Percentiles rank a stretch among this genome's conserved stretches.
Evolutionary conservation across 2,329 filamentous ascomycete genomes (phyloP).

Genomic region (Cordyceps farinosa): DNA sequence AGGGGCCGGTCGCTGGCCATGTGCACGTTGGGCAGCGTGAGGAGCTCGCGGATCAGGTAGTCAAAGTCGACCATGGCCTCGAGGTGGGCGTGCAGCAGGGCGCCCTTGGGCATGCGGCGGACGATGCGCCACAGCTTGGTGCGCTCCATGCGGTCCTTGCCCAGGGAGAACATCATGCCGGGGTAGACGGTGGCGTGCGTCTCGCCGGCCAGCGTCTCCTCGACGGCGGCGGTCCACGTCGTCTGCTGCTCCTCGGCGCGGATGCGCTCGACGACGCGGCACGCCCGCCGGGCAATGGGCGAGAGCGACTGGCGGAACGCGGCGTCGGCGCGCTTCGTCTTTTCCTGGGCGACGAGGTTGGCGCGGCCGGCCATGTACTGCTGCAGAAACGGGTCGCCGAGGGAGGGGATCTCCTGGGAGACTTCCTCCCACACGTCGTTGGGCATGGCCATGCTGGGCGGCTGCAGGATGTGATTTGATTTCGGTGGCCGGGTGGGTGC

Average conservation of each 20-base stretch:
- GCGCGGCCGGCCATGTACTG: slow-evolving; percentile 75
- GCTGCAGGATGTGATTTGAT: neutral
- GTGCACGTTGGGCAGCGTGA: slow-evolving; percentile 71
- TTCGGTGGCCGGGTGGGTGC: neutral
- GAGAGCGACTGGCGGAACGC: slow-evolving; percentile 72
- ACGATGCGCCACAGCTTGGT: slow-evolving; percentile 85
- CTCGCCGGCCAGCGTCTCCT: slow-evolving; percentile 64
- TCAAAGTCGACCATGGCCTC: slow-evolving; percentile 89
- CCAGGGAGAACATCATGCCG: slow-evolving; percentile 90
- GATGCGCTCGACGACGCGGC: slow-evolving; percentile 75
- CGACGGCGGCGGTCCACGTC: slow-evolving; percentile 71
- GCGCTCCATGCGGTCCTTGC: slow-evolving; percentile 79
- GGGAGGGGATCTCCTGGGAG: slow-evolving; percentile 51
- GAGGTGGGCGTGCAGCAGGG: slow-evolving; percentile 80
- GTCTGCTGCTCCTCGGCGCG: slow-evolving; percentile 71
- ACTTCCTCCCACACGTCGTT: slow-evolving; percentile 60
- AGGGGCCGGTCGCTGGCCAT: slow-evolving; percentile 61
- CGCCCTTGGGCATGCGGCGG: slow-evolving; percentile 82
- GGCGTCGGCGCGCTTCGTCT: slow-evolving; percentile 71
- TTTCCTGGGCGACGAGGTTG: slow-evolving; percentile 75
- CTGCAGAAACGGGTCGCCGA: slow-evolving; percentile 71
- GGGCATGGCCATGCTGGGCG: slow-evolving; percentile 38
- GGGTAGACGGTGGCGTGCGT: slow-evolving; percentile 67
- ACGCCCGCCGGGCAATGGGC: slow-evolving; percentile 72
- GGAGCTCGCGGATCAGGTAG: slow-evolving; percentile 68